A percentile compares a stretch with the other conserved stretches of the same genome.
phyloP scores from a whole-genome alignment of 176 grass and related monocot genomes.

The Triticum timopheevii region DNA sequence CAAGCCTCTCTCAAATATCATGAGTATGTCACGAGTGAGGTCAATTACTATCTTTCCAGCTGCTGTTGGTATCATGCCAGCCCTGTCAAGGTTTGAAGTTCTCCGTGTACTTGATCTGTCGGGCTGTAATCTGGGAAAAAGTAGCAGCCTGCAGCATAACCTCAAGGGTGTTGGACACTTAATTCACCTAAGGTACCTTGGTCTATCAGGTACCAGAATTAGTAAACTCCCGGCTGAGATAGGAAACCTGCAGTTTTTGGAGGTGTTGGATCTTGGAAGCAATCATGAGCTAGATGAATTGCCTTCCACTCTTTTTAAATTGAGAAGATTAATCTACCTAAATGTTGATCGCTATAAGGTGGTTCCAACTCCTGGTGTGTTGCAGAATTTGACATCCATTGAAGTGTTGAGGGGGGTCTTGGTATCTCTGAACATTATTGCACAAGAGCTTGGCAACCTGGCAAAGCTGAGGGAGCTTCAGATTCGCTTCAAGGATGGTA shows the following conservation, averaged over 20 bases:
- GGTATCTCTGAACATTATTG: background rate
- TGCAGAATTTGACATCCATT: no score
- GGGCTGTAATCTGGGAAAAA: rapidly evolving
- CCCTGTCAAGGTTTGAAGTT: background rate
- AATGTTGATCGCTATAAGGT: rapidly evolving
- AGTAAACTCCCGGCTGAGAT: background rate
- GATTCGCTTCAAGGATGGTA: background rate
- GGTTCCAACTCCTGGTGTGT: no score
- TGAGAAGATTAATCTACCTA: background rate
- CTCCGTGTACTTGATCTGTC: background rate
- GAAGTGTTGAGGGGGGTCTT: no score
- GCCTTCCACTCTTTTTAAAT: rapidly evolving
- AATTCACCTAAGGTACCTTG: background rate
- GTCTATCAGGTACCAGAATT: rapidly evolving
- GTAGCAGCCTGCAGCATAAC: background rate
- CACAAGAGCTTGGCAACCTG: background rate
- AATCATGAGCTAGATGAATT: background rate
- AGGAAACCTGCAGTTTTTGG: background rate
- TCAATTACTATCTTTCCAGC: background rate
- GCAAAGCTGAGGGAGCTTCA: background rate
- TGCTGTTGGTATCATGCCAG: background rate
- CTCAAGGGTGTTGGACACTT: background rate
- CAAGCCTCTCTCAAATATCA: background rate
- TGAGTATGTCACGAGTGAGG: background rate
- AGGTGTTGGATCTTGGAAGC: background rate